Conservation (phyloP, 208 protist genomes). For the Strigomonas culicis region DNA sequence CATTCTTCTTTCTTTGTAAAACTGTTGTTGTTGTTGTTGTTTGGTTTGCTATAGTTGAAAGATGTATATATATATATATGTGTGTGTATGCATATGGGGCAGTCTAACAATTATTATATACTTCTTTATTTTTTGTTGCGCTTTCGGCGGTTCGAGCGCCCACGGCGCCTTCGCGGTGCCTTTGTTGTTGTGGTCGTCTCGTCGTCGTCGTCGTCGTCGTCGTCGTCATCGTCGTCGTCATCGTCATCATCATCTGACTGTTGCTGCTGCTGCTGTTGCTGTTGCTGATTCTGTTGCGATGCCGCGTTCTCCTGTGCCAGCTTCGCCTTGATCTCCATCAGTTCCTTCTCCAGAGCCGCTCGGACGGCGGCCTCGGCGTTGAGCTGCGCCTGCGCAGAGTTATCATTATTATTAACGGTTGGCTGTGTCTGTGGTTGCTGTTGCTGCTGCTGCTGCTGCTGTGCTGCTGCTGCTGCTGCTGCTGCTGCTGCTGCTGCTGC, state of each 20-base stretch:
- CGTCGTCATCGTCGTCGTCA: conserved; percentile 19
- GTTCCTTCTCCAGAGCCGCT: conserved; percentile 11
- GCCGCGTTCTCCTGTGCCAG: conserved; percentile 32
- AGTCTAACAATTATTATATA: too few relatives aligned
- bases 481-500: conserved; percentile 1
- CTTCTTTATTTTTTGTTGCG: conserved; percentile 16
- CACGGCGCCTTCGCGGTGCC: conserved; percentile 5
- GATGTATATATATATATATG: too few relatives aligned
- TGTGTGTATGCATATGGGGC: too few relatives aligned
- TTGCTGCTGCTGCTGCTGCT: conserved; percentile 6
- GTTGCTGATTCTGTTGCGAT: neutral
- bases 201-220: conserved; percentile 19
- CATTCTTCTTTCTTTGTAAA: conserved; percentile 14
- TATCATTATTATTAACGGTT: neutral
- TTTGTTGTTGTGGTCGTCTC: conserved; percentile 14
- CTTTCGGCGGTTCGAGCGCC: conserved; percentile 5
- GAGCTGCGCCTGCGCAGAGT: neutral
- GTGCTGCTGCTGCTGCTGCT: neutral
- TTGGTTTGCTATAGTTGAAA: too few relatives aligned
- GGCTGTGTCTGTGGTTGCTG: neutral
- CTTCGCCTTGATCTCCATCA: conserved; percentile 41
- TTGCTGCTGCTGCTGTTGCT: conserved; percentile 12
- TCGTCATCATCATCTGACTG: conserved; percentile 23
- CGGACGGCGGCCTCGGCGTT: conserved; percentile 1
- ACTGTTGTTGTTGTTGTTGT: conserved; percentile 1